Conservation (phyloP, 305 asterid species). For the Andrographis paniculata region DNA sequence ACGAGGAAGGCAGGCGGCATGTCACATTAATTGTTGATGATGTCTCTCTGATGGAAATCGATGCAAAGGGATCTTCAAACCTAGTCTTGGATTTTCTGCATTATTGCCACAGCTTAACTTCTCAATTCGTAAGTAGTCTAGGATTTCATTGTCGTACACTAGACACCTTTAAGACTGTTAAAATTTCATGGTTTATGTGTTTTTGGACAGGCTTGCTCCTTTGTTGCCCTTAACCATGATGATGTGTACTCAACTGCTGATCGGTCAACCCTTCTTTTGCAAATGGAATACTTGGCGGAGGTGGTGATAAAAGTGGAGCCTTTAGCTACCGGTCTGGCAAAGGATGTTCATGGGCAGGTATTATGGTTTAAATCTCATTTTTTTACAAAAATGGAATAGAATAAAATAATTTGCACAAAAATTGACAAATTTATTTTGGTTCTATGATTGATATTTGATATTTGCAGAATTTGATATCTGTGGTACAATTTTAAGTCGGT, state of each 20-base stretch:
- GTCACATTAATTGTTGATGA: slow-evolving; percentile 65
- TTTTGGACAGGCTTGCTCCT: slow-evolving; percentile 47
- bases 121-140: slow-evolving; percentile 53
- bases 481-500: no score
- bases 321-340: slow-evolving; percentile 84
- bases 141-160: no score
- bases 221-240: slow-evolving; percentile 64
- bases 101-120: slow-evolving; percentile 58
- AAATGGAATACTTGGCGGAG: slow-evolving; percentile 67
- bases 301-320: slow-evolving; percentile 74
- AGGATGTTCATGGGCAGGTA: slow-evolving; percentile 96
- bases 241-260: slow-evolving; percentile 60
- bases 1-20: slow-evolving; percentile 29
- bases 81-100: slow-evolving; percentile 71
- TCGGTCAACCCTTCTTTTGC: slow-evolving; percentile 43
- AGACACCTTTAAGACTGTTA: no score
- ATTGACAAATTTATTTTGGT: no score
- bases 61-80: slow-evolving; percentile 54
- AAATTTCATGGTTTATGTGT: no score
- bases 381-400: no score
- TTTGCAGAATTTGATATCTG: no score
- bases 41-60: slow-evolving; percentile 79
- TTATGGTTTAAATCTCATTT: not conserved
- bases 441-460: no score
- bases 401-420: no score